Evolutionary conservation across 2,329 filamentous ascomycete genomes (phyloP), one percentile per base, ranked within the genome.

Genomic region (Ascochyta pisi): DNA sequence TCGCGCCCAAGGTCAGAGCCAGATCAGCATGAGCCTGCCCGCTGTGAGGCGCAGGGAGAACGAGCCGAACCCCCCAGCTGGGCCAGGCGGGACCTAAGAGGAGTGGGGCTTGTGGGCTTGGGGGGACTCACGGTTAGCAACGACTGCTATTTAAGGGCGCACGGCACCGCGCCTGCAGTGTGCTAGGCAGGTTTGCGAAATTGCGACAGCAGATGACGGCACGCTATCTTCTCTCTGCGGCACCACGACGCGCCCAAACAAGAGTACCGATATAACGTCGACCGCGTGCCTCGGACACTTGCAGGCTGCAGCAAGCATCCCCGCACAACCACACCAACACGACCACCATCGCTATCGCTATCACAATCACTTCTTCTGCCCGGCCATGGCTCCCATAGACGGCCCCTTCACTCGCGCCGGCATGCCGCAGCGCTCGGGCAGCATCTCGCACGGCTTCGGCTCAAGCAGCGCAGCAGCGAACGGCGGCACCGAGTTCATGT

Each of bases 401-500:
- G 49, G 54, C 8, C 44, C 49, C 4, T 57, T 49, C 34, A 37
- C 16, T 16, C 33, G 41, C 4, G 4, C n/a, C 19, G 22, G 54
- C 1, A 34, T 38, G 10, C 33, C 26, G 15, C 54, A 48, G 16
- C 48, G 54, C 12, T 13, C 48, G 13, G 47, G 47, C 47, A 57
- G 54, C 33, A 24, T 68, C 22, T 64, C 58, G 26, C 63, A 64
- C 33, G 58, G 63, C 62, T 69, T 69, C 50, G 64, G 60, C 29
- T 12, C 10, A 3, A 57, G 65, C 53, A 63, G 51, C 40, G 58
- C 53, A 24, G 51, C 46, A 37, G 41, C 53, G 3, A 67, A 64
- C 44, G 52, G 62, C n/a, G 72, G 70, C 54, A 76, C 76, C 43
- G 71, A 78, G 58, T 79, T 79, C 61, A 68, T 77, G 54, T 68